These are phyloP conservation scores for Rickenella mellea DNA, from an alignment of 768 basidiomycete genomes.

Conservation along the genomic window DNA sequence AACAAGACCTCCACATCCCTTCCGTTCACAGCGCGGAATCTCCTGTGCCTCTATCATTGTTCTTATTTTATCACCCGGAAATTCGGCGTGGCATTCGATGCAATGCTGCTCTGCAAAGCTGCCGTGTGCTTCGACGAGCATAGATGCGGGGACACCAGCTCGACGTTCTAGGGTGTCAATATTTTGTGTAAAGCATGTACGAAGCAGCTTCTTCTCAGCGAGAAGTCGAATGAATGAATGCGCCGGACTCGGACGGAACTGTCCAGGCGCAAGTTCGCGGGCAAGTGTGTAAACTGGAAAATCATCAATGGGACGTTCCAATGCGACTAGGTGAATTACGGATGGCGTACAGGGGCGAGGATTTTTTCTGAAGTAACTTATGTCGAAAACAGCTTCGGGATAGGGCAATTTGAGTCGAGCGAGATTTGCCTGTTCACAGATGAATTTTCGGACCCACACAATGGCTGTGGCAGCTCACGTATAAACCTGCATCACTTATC, in stretches of 20 bases:
- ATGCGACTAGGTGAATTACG: background rate
- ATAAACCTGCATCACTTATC: conserved; percentile 33
- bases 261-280: conserved; percentile 86
- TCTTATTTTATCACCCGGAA: conserved; percentile 61
- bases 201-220: conserved; percentile 55
- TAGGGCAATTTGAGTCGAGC: conserved; percentile 73
- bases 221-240: conserved; percentile 88
- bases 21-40: conserved; percentile 52
- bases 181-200: conserved; percentile 82
- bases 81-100: conserved; percentile 56
- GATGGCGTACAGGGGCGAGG: conserved; percentile 65
- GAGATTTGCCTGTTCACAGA: conserved; percentile 53
- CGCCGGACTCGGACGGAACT: conserved; percentile 77
- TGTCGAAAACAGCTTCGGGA: conserved; percentile 94
- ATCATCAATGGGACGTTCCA: background rate
- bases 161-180: conserved; percentile 87
- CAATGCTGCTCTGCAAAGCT: conserved; percentile 87
- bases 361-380: conserved; percentile 72
- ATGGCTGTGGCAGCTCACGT: conserved; percentile 23
- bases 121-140: conserved; percentile 92
- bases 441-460: background rate
- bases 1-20: conserved; percentile 58
- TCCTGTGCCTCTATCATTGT: conserved; percentile 46
- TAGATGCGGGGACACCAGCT: conserved; percentile 63
- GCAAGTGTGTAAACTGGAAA: conserved; percentile 77